phyloP scores from a whole-genome alignment of 805 yeast genomes.

The Komagataella pseudopastoris region DNA sequence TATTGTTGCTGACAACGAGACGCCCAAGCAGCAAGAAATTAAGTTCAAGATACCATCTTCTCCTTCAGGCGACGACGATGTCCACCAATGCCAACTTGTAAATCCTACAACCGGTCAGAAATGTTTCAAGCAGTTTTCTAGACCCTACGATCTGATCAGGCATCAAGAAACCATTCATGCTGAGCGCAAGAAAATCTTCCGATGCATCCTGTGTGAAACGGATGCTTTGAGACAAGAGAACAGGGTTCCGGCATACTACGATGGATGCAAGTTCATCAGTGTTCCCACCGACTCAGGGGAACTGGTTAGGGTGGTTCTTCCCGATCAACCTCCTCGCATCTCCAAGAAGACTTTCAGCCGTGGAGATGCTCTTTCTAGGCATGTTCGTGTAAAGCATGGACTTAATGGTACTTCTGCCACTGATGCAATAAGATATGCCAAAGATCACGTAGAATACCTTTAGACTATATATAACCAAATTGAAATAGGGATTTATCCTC shows the following conservation, averaged over 20 bases:
- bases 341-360: slow-evolving; percentile 68
- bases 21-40: not conserved
- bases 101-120: slow-evolving; percentile 49
- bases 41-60: not conserved
- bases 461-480: not conserved
- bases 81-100: slow-evolving; percentile 44
- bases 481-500: not conserved
- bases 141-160: slow-evolving; percentile 89
- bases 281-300: slow-evolving; percentile 5
- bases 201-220: slow-evolving; percentile 78
- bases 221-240: slow-evolving; percentile 32
- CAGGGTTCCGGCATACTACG: slow-evolving; percentile 28
- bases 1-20: not conserved
- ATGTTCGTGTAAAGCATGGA: slow-evolving; percentile 83
- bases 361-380: slow-evolving; percentile 89
- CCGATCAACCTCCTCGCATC: slow-evolving; percentile 9
- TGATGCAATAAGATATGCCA: slow-evolving; percentile 61
- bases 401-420: slow-evolving; percentile 52
- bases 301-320: slow-evolving; percentile 13
- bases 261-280: slow-evolving; percentile 12
- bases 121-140: slow-evolving; percentile 72
- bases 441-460: slow-evolving; percentile 57
- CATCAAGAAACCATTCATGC: slow-evolving; percentile 97
- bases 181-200: slow-evolving; percentile 67
- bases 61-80: slow-evolving; percentile 9